These are phyloP conservation scores for Emmonsiellopsis sp. DNA, from an alignment of 2,329 filamentous ascomycete genomes.

Conservation along the genomic window DNA sequence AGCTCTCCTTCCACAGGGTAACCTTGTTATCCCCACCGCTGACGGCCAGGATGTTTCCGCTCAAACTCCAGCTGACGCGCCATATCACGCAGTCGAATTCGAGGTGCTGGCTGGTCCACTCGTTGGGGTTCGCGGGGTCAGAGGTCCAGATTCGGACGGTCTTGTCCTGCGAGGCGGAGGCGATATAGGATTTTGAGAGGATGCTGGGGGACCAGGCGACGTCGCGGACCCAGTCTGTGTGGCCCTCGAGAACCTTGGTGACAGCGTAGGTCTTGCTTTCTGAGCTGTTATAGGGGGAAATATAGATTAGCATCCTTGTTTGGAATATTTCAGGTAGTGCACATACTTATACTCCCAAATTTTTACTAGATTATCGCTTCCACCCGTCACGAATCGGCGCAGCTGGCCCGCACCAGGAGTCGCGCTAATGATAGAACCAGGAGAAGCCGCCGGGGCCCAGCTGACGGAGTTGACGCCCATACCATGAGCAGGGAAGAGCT, in stretches of 20 bases:
- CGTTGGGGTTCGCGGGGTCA: constrained; percentile 53
- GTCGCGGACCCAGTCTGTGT: constrained; percentile 94
- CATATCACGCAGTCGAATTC: constrained; percentile 84
- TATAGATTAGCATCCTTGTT: neutral
- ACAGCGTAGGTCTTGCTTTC: constrained; percentile 45
- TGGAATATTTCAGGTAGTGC: neutral
- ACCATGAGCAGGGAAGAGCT: constrained; percentile 83
- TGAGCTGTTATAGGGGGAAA: constrained; percentile 24
- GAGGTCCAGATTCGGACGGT: constrained; percentile 95
- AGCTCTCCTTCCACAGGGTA: constrained; percentile 95
- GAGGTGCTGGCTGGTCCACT: constrained; percentile 79
- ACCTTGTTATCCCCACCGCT: constrained; percentile 95
- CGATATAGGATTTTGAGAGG: constrained; percentile 92
- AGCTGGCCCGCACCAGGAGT: constrained; percentile 53
- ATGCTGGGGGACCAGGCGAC: constrained; percentile 96
- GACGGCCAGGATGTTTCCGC: constrained; percentile 90
- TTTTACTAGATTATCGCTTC: constrained; percentile 87
- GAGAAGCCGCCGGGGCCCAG: constrained; percentile 79
- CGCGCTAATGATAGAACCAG: constrained; percentile 75
- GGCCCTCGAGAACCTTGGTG: constrained; percentile 57
- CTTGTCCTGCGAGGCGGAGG: constrained; percentile 90
- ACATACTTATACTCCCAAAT: constrained; percentile 72
- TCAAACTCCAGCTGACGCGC: constrained; percentile 96
- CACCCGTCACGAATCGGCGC: constrained; percentile 85
- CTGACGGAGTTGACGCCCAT: constrained; percentile 92